Conservation (phyloP, 2,329 filamentous ascomycete genomes). For the Diaporthe destruens region DNA sequence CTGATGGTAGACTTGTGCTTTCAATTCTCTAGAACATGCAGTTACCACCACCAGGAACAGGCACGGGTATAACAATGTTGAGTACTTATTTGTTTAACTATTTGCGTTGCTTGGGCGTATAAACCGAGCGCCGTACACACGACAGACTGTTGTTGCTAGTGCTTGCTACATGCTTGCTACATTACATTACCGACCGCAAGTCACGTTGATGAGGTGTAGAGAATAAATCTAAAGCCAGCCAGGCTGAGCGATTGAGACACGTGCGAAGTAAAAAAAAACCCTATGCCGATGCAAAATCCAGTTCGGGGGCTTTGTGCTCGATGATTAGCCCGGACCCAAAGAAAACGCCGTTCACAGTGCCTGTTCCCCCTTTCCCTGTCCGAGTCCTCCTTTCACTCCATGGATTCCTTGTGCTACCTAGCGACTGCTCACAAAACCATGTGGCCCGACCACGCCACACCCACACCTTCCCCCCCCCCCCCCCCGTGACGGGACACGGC, state of each 20-base stretch:
- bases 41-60: not conserved
- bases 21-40: not conserved
- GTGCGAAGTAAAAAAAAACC: too few species aligned
- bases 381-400: not conserved
- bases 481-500: not conserved
- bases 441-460: too few species aligned
- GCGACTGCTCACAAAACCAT: not conserved
- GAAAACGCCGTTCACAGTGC: slow-evolving; percentile 25
- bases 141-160: too few species aligned
- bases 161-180: not conserved
- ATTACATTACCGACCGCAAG: not conserved
- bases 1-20: not conserved
- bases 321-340: not conserved
- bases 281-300: slow-evolving; percentile 7
- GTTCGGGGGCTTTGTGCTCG: slow-evolving; percentile 14
- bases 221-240: not conserved
- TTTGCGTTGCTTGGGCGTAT: too few species aligned
- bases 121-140: too few species aligned
- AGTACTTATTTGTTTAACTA: not conserved
- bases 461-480: too few species aligned
- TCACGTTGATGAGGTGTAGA: not conserved
- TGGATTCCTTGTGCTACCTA: not conserved
- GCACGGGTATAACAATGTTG: not conserved
- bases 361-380: not conserved
- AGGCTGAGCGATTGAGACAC: not conserved